Conservation (phyloP, 306 rosid genomes). For the Neltuma alba region DNA sequence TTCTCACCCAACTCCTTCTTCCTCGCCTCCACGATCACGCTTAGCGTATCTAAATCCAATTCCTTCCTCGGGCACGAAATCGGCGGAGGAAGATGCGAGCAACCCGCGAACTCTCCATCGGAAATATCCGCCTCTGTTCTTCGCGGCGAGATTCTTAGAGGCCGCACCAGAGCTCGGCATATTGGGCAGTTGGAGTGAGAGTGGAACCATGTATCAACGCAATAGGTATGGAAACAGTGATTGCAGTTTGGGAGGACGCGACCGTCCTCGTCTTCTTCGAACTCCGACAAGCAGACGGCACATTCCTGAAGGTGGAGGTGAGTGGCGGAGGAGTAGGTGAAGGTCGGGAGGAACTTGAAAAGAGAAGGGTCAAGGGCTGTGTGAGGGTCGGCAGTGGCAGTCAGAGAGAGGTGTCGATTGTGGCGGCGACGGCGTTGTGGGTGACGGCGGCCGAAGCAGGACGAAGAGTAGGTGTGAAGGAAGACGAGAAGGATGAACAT, state of each 20-base stretch:
- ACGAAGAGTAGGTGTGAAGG: conserved; percentile 39
- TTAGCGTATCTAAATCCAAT: conserved; percentile 3
- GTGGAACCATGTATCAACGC: conserved; percentile 48
- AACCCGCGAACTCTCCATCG: conserved; percentile 9
- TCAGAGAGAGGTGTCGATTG: neutral
- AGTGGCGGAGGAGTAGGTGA: conserved; percentile 23
- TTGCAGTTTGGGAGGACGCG: conserved; percentile 44
- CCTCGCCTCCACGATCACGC: conserved; percentile 14
- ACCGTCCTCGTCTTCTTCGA: conserved; percentile 35
- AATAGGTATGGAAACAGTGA: conserved; percentile 44
- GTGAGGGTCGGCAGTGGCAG: neutral
- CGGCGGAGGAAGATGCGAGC: conserved; percentile 26
- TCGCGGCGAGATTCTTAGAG: neutral
- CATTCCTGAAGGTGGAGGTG: conserved; percentile 35
- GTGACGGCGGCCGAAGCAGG: conserved; percentile 28
- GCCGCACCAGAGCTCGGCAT: conserved; percentile 22
- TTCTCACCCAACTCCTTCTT: neutral
- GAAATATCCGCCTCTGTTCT: neutral
- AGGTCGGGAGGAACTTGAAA: conserved; percentile 43
- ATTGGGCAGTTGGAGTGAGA: conserved; percentile 51
- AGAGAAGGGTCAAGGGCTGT: conserved; percentile 36
- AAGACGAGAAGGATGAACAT: conserved; percentile 30
- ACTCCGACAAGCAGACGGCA: conserved; percentile 47
- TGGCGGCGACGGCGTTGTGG: neutral
- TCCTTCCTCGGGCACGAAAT: conserved; percentile 42